Evolutionary conservation across 176 grass and related monocot species (phyloP).

Genomic region (Juncus inflexus): DNA sequence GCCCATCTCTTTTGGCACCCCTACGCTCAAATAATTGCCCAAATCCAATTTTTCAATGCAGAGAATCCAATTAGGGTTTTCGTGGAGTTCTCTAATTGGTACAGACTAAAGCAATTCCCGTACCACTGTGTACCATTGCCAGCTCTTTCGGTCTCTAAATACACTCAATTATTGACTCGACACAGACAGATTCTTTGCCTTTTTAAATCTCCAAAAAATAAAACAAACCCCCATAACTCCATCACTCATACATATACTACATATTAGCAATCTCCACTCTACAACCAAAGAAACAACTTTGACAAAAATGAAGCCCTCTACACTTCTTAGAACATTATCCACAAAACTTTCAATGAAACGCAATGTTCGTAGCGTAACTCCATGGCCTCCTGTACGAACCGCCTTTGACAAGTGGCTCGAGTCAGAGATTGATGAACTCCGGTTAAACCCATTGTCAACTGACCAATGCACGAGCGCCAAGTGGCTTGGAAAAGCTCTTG

Average conservation of each 20-base stretch:
- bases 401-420: slow-evolving; percentile 78
- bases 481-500: slow-evolving; percentile 55
- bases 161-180: slow-evolving; percentile 28
- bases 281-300: not conserved
- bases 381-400: slow-evolving; percentile 68
- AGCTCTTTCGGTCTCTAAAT: slow-evolving; percentile 19
- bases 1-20: no score
- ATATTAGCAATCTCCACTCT: no score
- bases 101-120: not conserved
- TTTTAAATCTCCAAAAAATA: not conserved
- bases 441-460: slow-evolving; percentile 23
- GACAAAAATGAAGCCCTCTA: slow-evolving; percentile 59
- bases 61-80: not conserved
- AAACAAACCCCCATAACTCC: not conserved
- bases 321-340: slow-evolving; percentile 59
- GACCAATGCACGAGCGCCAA: slow-evolving; percentile 36
- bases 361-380: slow-evolving; percentile 35
- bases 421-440: slow-evolving; percentile 70
- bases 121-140: slow-evolving; percentile 10
- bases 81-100: slow-evolving; percentile 23
- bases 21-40: no score
- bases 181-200: slow-evolving; percentile 24
- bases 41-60: no score
- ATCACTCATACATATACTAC: slow-evolving; percentile 13
- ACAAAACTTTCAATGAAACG: slow-evolving; percentile 34